These are phyloP conservation scores for Teratosphaeria gauchensis DNA, from an alignment of 2,329 filamentous ascomycete genomes.

Conservation along the genomic window DNA sequence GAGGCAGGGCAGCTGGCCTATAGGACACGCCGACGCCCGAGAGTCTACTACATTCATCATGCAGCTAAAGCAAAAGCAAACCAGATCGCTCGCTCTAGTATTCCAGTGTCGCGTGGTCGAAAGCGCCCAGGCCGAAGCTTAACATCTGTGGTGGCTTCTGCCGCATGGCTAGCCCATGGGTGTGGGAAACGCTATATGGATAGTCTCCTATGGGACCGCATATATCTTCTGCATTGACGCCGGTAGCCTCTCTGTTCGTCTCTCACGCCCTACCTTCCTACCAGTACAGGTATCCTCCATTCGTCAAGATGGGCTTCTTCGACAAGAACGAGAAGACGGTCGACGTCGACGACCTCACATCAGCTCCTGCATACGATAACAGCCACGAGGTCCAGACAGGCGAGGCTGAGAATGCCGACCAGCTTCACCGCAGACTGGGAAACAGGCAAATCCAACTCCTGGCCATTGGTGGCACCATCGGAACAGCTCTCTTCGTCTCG, in stretches of 20 bases:
- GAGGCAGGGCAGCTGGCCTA: not conserved
- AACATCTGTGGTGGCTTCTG: not conserved
- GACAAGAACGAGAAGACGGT: slow-evolving; percentile 2
- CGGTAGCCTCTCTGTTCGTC: not conserved
- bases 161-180: not conserved
- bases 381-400: not conserved
- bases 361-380: not conserved
- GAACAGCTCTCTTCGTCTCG: slow-evolving; percentile 27
- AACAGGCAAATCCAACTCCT: slow-evolving; percentile 29
- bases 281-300: not conserved
- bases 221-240: not conserved
- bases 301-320: slow-evolving; percentile 2
- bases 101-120: not conserved
- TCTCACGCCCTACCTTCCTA: not conserved
- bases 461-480: slow-evolving; percentile 27
- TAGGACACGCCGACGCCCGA: not conserved
- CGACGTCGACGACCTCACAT: not conserved
- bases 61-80: not conserved
- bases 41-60: not conserved
- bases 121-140: not conserved
- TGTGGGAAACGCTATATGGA: not conserved
- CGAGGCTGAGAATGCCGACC: slow-evolving; percentile 4
- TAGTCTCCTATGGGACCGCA: not conserved
- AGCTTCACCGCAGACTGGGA: slow-evolving; percentile 22
- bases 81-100: not conserved